Evolutionary conservation across 495 filamentous ascomycete species (phyloP), one percentile per base, ranked within the genome.

Genomic region (Podospora australis): DNA sequence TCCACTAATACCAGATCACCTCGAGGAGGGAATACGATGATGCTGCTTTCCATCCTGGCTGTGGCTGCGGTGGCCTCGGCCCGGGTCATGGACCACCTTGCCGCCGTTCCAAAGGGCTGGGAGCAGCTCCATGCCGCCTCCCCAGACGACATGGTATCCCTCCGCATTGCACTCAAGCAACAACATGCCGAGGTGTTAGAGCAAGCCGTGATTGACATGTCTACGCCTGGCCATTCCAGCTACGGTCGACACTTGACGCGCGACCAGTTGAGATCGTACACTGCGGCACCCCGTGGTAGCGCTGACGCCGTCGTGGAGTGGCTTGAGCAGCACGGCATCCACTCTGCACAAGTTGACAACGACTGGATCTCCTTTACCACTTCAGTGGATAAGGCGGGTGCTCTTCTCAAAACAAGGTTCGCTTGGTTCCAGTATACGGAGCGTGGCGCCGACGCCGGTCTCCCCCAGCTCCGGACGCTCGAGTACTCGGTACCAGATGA

Each of bases 401-500:
- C 54, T 16, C 62, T 80, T 20, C 69, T 80, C 13, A 59, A 72
- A 53, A 74, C 72, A 24, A 70, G 35, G 22, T 82, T 71, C 29
- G 49, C 49, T 30, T 67, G 64, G 64, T 67, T 58, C 52, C 61
- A 58, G 40, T 67, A 65, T 47, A 72, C 59, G 17, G 58, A 61
- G 40, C n/a, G n/a, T n/a, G n/a, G n/a, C n/a, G 68, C 58, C 64
- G 60, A 45, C 43, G 60, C 42, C 39, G 52, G 28, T 21, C n/a
- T 46, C 17, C 67, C 54, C 29, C 68, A 57, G 50, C 61, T 71
- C 70, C 73, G 83, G 9, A 79, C 83, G 4, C 75, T 77, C n/a
- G 55, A 70, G 34, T 86, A 87, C 65, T 81, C 78, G 9, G 70
- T 88, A 4, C 84, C 84, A 0, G 71, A 78, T 43, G 59, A 71